phyloP scores from a whole-genome alignment of 2,329 filamentous ascomycete genomes.

The Lasiodiplodia sp. region DNA sequence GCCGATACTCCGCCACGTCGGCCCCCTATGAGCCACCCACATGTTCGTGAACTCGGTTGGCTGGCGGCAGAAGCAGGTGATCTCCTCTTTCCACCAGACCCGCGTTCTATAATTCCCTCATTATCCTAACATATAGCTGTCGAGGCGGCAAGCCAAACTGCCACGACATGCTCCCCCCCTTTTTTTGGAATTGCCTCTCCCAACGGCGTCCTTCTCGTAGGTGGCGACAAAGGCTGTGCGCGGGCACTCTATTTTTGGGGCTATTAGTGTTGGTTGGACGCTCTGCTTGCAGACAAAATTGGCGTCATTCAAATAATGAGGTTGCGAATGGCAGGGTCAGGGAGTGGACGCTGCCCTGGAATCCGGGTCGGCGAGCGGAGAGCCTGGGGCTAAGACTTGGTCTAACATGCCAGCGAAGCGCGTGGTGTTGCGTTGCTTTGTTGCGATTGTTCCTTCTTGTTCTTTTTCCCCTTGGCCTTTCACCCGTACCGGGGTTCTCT shows the following conservation, averaged over 20 bases:
- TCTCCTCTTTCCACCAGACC: background rate
- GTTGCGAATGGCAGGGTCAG: background rate
- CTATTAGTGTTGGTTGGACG: background rate
- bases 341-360: conserved; percentile 7
- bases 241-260: conserved; percentile 12
- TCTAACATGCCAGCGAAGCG: conserved; percentile 1
- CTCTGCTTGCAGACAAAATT: background rate
- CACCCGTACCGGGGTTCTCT: background rate
- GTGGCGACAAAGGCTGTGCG: background rate
- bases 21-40: conserved; percentile 8
- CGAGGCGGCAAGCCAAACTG: conserved; percentile 16
- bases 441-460: background rate
- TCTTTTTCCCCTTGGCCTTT: background rate
- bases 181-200: conserved; percentile 18
- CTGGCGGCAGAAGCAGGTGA: conserved; percentile 13
- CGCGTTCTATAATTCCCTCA: conserved; percentile 20
- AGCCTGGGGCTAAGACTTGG: background rate
- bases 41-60: conserved; percentile 12
- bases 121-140: conserved; percentile 14
- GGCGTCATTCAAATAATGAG: conserved; percentile 20
- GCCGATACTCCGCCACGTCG: conserved; percentile 4
- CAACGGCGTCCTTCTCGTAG: conserved; percentile 4
- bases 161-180: conserved; percentile 10
- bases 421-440: conserved; percentile 8
- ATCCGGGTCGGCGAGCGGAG: background rate